These are phyloP conservation scores for Hyaloperonospora brassicae DNA, from an alignment of 352 stramenopile species.

Conservation along the genomic window DNA sequence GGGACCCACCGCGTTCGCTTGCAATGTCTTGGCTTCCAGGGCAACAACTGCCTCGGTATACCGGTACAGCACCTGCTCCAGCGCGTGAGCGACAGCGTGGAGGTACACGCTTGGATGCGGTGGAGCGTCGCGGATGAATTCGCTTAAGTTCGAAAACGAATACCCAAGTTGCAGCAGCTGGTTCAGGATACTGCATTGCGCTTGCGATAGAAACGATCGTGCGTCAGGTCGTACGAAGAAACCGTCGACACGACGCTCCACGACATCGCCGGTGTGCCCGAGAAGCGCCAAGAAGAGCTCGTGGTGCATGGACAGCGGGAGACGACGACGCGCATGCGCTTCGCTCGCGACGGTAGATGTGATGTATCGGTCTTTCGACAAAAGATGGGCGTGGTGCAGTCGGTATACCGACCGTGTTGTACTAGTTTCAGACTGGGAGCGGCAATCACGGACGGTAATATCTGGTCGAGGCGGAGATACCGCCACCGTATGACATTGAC, in stretches of 20 bases:
- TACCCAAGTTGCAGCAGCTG: constrained; percentile 49
- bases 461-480: too few species aligned
- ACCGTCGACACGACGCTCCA: constrained; percentile 42
- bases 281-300: constrained; percentile 73
- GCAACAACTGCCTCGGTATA: constrained; percentile 47
- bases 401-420: background rate
- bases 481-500: too few species aligned
- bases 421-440: too few species aligned
- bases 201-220: constrained; percentile 32
- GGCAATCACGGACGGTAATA: too few species aligned
- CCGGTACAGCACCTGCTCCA: constrained; percentile 40
- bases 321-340: background rate
- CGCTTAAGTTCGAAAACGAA: constrained; percentile 37
- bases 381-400: too few species aligned
- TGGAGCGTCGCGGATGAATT: constrained; percentile 31
- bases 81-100: constrained; percentile 45
- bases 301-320: constrained; percentile 43
- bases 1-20: constrained; percentile 37
- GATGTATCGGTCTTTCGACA: too few species aligned
- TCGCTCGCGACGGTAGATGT: background rate
- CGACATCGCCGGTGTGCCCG: constrained; percentile 53
- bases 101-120: constrained; percentile 41
- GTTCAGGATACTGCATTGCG: constrained; percentile 48
- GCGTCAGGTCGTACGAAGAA: constrained; percentile 47
- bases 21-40: constrained; percentile 49